Base-by-base conservation (phyloP, 2,329 filamentous ascomycete species). In the Xenoacremonium recifei region DNA sequence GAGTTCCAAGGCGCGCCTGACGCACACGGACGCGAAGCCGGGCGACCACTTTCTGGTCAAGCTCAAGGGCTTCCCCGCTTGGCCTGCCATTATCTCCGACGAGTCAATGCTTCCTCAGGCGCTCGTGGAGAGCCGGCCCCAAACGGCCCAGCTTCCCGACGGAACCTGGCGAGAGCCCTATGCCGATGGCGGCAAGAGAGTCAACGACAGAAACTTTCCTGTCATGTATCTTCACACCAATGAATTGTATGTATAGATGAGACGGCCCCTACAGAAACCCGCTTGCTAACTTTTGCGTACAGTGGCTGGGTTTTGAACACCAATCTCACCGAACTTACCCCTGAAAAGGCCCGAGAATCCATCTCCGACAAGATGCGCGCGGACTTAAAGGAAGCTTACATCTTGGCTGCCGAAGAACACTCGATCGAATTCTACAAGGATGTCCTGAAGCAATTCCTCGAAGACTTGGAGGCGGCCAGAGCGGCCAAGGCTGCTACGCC, bases 181-280 rank as follows among this genome's bases (percentile, higher is more conserved):
- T 61, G 81, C 84, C 30, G 90, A 96, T 57, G 91, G 87, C 47
- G 92, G 88, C 57, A 93, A 93, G 73, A 87, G 90, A 53, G 83
- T 80, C 31, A 80, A 84, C 48, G 90, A 96, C 66, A 81, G 92
- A 50, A 90, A 87, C 21, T 97, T 90, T 63, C 89, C 92, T 5
- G 84, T 97, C 60, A 96, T 97, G 92, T 97, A 96, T 64, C 72
- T 97, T 37, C 76, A 82, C 50, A 96, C 91, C 27, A 96, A 97
- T 60, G 92, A 97, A 76, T 97, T 99, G 93, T 99, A 72, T 81
- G 92, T 82, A 20, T 27, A 31, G 6, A 15, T 6, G 29, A 9
- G 7, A 31, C 17, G 7, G n/a, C n/a, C 12, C n/a, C n/a, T 11
- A 31, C 29, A 10, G 29, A 7, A 15, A 15, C n/a, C n/a, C n/a